A percentile compares a stretch with the other conserved stretches of the same genome.
phyloP scores from a whole-genome alignment of 371 early-diverging fungal genomes.

The Apophysomyces variabilis region DNA sequence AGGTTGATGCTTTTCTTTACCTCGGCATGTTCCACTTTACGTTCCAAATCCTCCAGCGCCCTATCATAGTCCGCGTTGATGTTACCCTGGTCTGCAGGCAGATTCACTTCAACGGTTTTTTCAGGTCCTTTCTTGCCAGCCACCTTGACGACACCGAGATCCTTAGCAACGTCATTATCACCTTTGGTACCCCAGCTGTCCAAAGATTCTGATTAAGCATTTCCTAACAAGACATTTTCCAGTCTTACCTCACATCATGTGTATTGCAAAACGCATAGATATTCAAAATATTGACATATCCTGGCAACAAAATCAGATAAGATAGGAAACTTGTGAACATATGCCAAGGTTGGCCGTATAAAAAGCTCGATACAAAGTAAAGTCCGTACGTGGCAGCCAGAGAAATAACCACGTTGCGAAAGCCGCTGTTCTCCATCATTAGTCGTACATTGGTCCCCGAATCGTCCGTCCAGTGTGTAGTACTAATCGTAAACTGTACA shows the following conservation, averaged over 20 bases:
- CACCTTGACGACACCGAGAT: constrained; percentile 67
- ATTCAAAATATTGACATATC: constrained; percentile 68
- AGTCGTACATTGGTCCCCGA: constrained; percentile 34
- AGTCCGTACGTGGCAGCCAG: constrained; percentile 68
- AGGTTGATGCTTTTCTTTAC: constrained; percentile 1
- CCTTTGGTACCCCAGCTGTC: constrained; percentile 95
- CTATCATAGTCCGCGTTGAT: constrained; percentile 76
- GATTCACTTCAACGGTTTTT: constrained; percentile 4
- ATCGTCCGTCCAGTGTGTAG: constrained; percentile 29
- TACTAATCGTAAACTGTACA: constrained; percentile 39
- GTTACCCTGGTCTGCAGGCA: constrained; percentile 29
- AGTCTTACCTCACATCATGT: constrained; percentile 66
- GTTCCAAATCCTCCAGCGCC: constrained; percentile 57
- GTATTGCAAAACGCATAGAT: constrained; percentile 78
- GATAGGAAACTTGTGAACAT: constrained; percentile 71
- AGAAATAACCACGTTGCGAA: constrained; percentile 63
- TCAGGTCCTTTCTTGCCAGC: constrained; percentile 47
- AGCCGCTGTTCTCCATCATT: constrained; percentile 46
- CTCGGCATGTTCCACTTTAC: constrained; percentile 38
- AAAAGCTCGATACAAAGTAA: constrained; percentile 62
- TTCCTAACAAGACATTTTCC: background rate
- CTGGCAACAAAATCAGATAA: constrained; percentile 65
- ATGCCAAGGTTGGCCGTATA: constrained; percentile 70
- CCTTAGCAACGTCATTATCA: constrained; percentile 62
- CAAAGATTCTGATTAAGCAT: background rate